Base-by-base conservation (phyloP, 139 green algal species). In the Micromonas pusilla region DNA sequence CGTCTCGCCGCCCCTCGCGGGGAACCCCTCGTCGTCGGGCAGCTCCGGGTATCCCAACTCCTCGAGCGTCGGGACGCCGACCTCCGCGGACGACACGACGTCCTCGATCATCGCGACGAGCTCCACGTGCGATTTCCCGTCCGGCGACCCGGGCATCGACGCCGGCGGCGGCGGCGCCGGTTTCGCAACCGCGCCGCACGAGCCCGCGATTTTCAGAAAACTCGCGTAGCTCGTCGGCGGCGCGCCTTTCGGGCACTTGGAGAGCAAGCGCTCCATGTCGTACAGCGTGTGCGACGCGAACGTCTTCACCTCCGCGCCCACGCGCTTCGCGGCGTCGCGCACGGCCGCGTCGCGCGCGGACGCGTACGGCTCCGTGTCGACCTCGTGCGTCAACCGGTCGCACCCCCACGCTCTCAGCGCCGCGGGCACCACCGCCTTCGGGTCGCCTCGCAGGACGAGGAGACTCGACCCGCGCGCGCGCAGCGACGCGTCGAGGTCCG, bases 351-450 rank as follows among this genome's bases (percentile, higher is more conserved):
- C 66, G 3, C 91, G 78, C 1, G 64, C 39, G 32, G 80, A 70
- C 1, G 90, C 90, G 75, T 96, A 97, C 1, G 91, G 90, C 83
- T 97, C 92, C n/a, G 90, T 93, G 74, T 97, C 93, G 0, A 83
- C 74, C 84, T 97, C 93, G 67, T 88, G 96, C 83, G 86, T 93
- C 68, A 96, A 79, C 62, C 87, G 79, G 0, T 76, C 82, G 0
- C 92, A 75, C 4, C 76, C 68, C 89, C 89, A 95, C 16, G 90
- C 31, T 2, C 62, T 62, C 19, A 38, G 31, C 37, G 38, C 37
- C 20, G 25, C 23, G 1, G 90, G 89, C 16, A 96, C 67, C n/a
- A 93, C 83, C 52, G 91, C 87, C 30, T 84, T 70, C 38, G 92
- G 92, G 0, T 90, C 86, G 62, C 92, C 92, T 0, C 84, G 79